Evolutionary conservation across 164 flowering plant species (phyloP), one percentile per base, ranked within the genome.

Genomic region (Dillenia suffruticosa): DNA sequence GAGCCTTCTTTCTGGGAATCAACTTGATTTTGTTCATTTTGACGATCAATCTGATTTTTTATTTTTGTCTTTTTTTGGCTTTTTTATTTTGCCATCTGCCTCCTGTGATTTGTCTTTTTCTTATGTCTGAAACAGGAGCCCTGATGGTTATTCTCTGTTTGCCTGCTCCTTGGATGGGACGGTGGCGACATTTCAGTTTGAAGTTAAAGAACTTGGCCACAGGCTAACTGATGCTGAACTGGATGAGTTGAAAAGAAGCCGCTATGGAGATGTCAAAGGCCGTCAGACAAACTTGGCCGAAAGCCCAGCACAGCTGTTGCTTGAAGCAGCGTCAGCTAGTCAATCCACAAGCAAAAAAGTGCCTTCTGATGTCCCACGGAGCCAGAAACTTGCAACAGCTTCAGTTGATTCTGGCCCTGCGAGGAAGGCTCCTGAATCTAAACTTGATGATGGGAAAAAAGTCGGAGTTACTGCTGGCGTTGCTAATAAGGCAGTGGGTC

Each of bases 131-230:
- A 72, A 71, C 87, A 94, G 99, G 99, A 94, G 97, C 67, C 92
- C 99, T 63, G 99, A 95, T 83, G 99, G 99, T 6, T 94, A 89
- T 83, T 81, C 90, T 26, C 87, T 94, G 40, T 88, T 94, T 75
- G 99, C 99, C 12, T 94, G 99, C 72, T 94, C 99, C 64, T 80
- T 95, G 79, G 99, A 95, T 70, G 99, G 99, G 61, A 83, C 97
- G 5, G 86, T 87, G 58, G 91, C 98, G 43, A 87, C 88, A 49
- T 92, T 90, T 61, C 91, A 92, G 77, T 95, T 95, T 76, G 97
- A 95, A 68, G 85, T 44, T 13, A 90, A 84, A 64, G 99, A 95
- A 76, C 79, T 95, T 59, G 99, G 99, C 24, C 76, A 84, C 51
- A 81, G 77, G 71, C 63, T 95, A 65, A 84, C 72, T 54, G 98